Conservation (phyloP, 371 early-diverging fungal genomes). For the Parasitella parasitica region DNA sequence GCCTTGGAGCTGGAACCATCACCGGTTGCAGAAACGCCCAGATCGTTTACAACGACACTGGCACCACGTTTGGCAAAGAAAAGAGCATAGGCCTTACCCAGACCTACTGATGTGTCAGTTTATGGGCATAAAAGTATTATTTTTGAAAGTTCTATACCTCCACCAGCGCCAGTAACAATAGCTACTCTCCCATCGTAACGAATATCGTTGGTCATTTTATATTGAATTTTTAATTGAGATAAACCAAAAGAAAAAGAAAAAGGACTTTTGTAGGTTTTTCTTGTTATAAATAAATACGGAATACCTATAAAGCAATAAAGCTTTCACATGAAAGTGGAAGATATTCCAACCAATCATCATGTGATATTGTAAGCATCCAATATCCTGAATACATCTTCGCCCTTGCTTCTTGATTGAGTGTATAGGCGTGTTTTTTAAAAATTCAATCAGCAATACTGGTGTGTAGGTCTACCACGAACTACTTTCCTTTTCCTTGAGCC, state of each 20-base stretch:
- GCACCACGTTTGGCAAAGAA: constrained; percentile 90
- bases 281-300: not conserved
- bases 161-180: constrained; percentile 97
- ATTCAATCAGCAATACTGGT: no score
- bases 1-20: constrained; percentile 76
- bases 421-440: no score
- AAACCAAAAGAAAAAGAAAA: constrained; percentile 2
- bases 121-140: not conserved
- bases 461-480: not conserved
- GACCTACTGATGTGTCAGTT: constrained; percentile 46
- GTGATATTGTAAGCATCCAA: no score
- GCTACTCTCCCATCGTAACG: constrained; percentile 92
- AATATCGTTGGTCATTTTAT: constrained; percentile 44
- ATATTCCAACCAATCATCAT: not conserved
- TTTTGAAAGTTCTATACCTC: constrained; percentile 80
- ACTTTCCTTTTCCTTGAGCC: no score
- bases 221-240: not conserved
- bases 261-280: not conserved
- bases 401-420: no score
- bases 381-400: no score
- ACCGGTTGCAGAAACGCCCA: constrained; percentile 84
- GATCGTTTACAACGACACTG: constrained; percentile 89
- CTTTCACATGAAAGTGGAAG: constrained; percentile 21
- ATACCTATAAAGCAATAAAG: constrained; percentile 7
- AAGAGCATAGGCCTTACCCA: constrained; percentile 90